Evolutionary conservation across 163 green algal genomes (phyloP).

Genomic region (Volvox carteri): DNA sequence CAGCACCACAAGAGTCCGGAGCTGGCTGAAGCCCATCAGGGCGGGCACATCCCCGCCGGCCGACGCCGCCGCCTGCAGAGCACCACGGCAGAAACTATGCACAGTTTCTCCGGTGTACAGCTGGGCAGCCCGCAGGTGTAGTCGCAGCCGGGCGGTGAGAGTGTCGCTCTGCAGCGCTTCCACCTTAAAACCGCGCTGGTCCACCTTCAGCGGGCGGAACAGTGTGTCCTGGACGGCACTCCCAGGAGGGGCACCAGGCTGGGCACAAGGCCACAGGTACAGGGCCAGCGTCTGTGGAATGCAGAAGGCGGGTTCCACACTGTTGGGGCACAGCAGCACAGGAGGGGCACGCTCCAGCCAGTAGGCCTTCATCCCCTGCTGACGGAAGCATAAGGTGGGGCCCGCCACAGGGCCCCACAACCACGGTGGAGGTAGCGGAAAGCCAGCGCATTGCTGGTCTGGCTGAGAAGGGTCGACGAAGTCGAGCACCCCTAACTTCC

Average conservation of each 20-base stretch:
- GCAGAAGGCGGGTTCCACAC: too few species aligned
- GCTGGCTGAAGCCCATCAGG: not conserved
- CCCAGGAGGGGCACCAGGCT: not conserved
- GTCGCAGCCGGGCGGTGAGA: not conserved
- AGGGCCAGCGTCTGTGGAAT: not conserved
- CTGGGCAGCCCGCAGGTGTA: not conserved
- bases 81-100: conserved; percentile 13
- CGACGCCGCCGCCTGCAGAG: not conserved
- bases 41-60: not conserved
- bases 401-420: not conserved
- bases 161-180: not conserved
- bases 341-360: not conserved
- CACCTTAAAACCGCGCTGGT: not conserved
- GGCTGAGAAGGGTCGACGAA: not conserved
- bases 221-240: not conserved
- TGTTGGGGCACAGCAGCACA: not conserved
- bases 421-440: not conserved
- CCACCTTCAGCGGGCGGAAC: not conserved
- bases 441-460: not conserved
- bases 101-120: not conserved
- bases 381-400: not conserved
- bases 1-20: not conserved
- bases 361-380: conserved; percentile 11
- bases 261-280: not conserved
- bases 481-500: not conserved